These are phyloP conservation scores for Scenedesmus sp. DNA, from an alignment of 163 green algal genomes.

Conservation along the genomic window DNA sequence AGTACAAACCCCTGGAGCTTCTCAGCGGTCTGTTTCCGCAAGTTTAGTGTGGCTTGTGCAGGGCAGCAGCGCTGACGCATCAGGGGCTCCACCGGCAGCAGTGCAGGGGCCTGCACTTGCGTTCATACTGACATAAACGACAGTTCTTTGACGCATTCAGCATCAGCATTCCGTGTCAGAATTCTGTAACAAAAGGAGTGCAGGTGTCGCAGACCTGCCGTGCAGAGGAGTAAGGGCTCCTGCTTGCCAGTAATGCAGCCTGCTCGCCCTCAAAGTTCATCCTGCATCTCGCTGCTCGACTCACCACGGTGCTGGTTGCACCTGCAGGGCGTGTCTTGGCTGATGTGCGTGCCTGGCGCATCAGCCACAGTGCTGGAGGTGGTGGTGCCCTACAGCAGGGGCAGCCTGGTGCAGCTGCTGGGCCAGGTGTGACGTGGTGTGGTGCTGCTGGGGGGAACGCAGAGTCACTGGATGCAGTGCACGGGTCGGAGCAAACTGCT, in stretches of 20 bases:
- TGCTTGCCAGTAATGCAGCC: too few relatives aligned
- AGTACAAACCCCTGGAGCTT: too few relatives aligned
- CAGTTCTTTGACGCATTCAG: too few relatives aligned
- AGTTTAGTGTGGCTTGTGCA: too few relatives aligned
- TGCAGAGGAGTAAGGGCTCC: neutral
- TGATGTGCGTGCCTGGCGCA: slow-evolving; percentile 84
- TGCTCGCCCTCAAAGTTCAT: neutral
- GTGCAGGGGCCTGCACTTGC: too few relatives aligned
- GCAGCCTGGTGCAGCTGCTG: slow-evolving; percentile 69
- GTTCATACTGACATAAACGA: too few relatives aligned
- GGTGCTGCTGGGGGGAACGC: neutral
- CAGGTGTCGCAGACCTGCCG: neutral
- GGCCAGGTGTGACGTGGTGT: slow-evolving; percentile 43
- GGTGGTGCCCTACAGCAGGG: slow-evolving; percentile 76
- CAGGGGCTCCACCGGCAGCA: too few relatives aligned
- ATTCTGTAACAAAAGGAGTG: neutral
- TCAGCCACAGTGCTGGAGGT: slow-evolving; percentile 84
- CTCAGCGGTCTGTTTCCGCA: too few relatives aligned
- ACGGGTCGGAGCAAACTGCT: too few relatives aligned
- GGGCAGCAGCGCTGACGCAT: too few relatives aligned
- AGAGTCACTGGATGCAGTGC: too few relatives aligned
- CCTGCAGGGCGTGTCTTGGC: slow-evolving; percentile 76
- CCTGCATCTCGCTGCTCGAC: neutral
- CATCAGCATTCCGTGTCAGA: neutral
- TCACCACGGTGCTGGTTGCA: neutral